Conservation (phyloP, 164 flowering plant genomes). For the Malania oleifera region DNA sequence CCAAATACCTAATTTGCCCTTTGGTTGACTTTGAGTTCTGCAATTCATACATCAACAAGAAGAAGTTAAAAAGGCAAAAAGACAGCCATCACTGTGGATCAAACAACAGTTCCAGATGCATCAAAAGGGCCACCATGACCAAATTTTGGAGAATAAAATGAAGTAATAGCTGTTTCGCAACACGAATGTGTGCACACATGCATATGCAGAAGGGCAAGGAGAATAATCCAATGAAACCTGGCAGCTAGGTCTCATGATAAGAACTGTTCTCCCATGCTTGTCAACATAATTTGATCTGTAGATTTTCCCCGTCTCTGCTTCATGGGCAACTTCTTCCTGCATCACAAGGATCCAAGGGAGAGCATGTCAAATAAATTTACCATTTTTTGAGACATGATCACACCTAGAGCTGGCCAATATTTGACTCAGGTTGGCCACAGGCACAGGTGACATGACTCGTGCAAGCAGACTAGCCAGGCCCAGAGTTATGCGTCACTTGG, state of each 20-base stretch:
- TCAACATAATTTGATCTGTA: slow-evolving; percentile 62
- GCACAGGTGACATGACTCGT: no score
- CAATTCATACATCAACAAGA: slow-evolving; percentile 14
- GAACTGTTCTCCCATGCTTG: slow-evolving; percentile 76
- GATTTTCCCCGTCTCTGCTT: slow-evolving; percentile 86
- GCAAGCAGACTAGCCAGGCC: no score
- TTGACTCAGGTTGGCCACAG: no score
- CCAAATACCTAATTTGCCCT: slow-evolving; percentile 77
- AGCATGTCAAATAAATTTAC: no score
- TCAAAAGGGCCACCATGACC: background rate
- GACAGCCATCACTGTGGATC: no score
- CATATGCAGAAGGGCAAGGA: background rate
- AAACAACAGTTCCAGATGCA: no score
- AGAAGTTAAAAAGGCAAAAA: background rate
- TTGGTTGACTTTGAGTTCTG: slow-evolving; percentile 83
- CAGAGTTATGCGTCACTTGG: no score
- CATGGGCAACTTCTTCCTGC: slow-evolving; percentile 80
- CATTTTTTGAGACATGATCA: no score
- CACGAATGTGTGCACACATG: background rate
- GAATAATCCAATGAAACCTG: slow-evolving; percentile 41
- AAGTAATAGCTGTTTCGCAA: background rate
- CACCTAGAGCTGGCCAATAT: no score
- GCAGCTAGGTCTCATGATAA: slow-evolving; percentile 79
- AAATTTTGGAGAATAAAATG: background rate
- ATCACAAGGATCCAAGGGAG: slow-evolving; percentile 1